Evolutionary conservation across 176 grass and related monocot genomes (phyloP).

Genomic region (Metroxylon sagu): DNA sequence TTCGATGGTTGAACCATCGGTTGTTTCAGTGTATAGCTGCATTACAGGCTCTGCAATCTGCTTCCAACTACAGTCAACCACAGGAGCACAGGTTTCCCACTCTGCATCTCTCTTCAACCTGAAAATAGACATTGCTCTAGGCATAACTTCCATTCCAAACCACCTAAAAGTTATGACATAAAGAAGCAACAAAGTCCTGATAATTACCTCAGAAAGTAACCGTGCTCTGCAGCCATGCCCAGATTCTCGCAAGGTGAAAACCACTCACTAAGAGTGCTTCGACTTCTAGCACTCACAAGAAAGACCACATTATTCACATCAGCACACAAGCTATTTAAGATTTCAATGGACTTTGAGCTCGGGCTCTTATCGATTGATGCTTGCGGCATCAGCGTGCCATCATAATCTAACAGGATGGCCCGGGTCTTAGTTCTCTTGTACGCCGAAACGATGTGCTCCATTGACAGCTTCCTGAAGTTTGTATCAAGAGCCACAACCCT

Average conservation of each 20-base stretch:
- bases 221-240: constrained; percentile 74
- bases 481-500: constrained; percentile 78
- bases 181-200: neutral
- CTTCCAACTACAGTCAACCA: constrained; percentile 76
- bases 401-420: constrained; percentile 72
- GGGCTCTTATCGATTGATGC: constrained; percentile 63
- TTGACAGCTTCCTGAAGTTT: constrained; percentile 70
- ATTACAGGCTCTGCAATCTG: constrained; percentile 81
- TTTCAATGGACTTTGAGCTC: constrained; percentile 37
- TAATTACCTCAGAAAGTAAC: constrained; percentile 84
- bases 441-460: constrained; percentile 72
- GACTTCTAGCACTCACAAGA: constrained; percentile 61
- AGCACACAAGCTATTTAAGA: constrained; percentile 54
- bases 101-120: constrained; percentile 57
- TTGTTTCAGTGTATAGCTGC: constrained; percentile 71
- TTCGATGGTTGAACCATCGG: constrained; percentile 82
- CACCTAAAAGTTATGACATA: too few relatives aligned
- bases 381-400: constrained; percentile 89
- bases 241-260: constrained; percentile 65
- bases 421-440: constrained; percentile 58
- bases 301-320: constrained; percentile 63
- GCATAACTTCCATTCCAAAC: neutral
- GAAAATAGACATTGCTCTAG: neutral
- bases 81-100: constrained; percentile 51
- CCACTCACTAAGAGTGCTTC: constrained; percentile 43